A percentile compares a stretch with the other conserved stretches of the same genome.
These are phyloP conservation scores for Zychaea mexicana DNA, from an alignment of 371 early-diverging fungal species.

Conservation along the genomic window DNA sequence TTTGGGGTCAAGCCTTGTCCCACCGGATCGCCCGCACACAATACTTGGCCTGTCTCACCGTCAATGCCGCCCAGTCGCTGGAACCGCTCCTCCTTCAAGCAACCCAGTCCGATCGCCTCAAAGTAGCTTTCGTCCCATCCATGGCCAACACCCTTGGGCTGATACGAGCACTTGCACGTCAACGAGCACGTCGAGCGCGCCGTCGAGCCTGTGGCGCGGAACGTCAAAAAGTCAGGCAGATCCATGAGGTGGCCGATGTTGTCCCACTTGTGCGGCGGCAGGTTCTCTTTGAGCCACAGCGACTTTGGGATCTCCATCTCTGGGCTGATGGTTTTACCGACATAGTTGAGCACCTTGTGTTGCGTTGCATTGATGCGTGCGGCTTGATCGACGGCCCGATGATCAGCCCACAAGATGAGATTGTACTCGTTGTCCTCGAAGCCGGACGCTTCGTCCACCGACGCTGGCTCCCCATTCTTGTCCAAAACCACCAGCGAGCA, in stretches of 20 bases:
- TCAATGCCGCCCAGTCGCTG: slow-evolving; percentile 52
- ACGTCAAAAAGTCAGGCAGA: slow-evolving; percentile 75
- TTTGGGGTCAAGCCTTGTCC: slow-evolving; percentile 50
- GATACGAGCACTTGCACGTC: slow-evolving; percentile 74
- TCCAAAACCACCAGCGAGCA: slow-evolving; percentile 71
- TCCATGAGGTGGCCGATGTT: slow-evolving; percentile 66
- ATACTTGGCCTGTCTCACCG: slow-evolving; percentile 30
- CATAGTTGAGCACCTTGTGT: slow-evolving; percentile 59
- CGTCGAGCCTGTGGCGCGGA: slow-evolving; percentile 58
- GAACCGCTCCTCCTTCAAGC: slow-evolving; percentile 51
- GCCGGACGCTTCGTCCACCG: slow-evolving; percentile 44
- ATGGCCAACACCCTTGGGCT: slow-evolving; percentile 37
- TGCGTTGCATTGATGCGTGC: slow-evolving; percentile 62
- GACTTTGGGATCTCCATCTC: slow-evolving; percentile 83
- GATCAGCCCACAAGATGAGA: slow-evolving; percentile 81
- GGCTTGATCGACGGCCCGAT: slow-evolving; percentile 70
- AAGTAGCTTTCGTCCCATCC: slow-evolving; percentile 70
- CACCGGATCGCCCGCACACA: slow-evolving; percentile 62
- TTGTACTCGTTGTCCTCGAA: slow-evolving; percentile 53
- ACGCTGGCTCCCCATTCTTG: slow-evolving; percentile 49
- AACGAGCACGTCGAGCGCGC: slow-evolving; percentile 66
- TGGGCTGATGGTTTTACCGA: slow-evolving; percentile 67
- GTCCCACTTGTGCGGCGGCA: slow-evolving; percentile 51
- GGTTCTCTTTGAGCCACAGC: slow-evolving; percentile 67
- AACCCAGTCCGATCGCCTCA: slow-evolving; percentile 55